These are phyloP conservation scores for Leccinum olivaceopallidum DNA, from an alignment of 768 basidiomycete genomes.

Conservation along the genomic window DNA sequence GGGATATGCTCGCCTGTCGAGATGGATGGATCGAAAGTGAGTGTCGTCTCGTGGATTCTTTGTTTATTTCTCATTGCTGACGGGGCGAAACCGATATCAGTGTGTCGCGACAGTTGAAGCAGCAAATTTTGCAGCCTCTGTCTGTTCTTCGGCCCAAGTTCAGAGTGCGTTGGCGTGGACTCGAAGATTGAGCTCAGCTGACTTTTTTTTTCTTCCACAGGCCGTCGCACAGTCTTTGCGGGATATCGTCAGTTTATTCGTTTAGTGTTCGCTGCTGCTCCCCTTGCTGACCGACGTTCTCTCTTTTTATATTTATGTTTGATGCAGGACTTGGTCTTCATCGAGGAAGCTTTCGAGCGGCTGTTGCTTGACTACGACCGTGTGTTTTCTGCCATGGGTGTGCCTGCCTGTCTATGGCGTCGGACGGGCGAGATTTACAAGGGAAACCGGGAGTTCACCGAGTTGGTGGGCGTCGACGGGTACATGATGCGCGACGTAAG, in stretches of 20 bases:
- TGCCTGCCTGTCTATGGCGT: conserved; percentile 95
- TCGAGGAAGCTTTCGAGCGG: conserved; percentile 97
- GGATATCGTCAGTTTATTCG: not conserved
- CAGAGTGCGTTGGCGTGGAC: not conserved
- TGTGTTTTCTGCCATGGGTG: conserved; percentile 93
- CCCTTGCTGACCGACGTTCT: not conserved
- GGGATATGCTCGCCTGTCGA: conserved; percentile 85
- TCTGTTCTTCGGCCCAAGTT: conserved; percentile 35
- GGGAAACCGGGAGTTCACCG: conserved; percentile 94
- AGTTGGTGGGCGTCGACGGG: conserved; percentile 84
- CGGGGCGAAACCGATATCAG: conserved; percentile 42
- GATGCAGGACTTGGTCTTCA: conserved; percentile 86
- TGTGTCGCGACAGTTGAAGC: conserved; percentile 87
- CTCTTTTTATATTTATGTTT: not conserved
- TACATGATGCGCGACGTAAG: conserved; percentile 84
- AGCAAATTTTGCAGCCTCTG: conserved; percentile 88
- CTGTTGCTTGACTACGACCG: conserved; percentile 94
- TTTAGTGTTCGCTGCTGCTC: not conserved
- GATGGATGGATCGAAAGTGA: conserved; percentile 96
- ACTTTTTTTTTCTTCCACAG: not conserved
- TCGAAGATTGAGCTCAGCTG: not conserved
- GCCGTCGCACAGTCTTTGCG: not conserved
- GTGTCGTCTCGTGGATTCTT: conserved; percentile 18
- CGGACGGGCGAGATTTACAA: conserved; percentile 99
- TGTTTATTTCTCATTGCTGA: conserved; percentile 49